Evolutionary conservation across 108 stramenopile genomes (phyloP), one percentile per base, ranked within the genome.

Genomic region (Skeletonema potamos): DNA sequence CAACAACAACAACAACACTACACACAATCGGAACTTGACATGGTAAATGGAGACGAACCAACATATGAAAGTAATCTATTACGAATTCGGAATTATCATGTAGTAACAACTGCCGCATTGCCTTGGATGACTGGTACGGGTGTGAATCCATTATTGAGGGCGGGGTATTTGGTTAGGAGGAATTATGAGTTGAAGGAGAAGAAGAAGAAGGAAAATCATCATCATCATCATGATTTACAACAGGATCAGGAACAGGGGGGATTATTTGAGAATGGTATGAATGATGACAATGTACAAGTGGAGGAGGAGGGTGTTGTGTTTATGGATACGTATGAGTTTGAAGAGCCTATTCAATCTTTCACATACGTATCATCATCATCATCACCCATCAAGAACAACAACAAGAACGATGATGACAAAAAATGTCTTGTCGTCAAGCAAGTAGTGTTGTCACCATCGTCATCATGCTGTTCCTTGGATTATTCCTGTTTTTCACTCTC

Each of bases 41-140:
- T 73, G 72, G 13, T 22, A 51, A 64, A 82, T 65, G 54, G 74
- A 58, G 55, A 86, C 68, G 64, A 79, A 66, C 70, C 67, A 64
- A 48, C 66, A 20, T 44, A 57, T 82, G 58, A 60, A 59, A 66
- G 62, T 62, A 76, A 85, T 56, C 67, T 85, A 17, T 27, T 63
- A 9, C 62, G 81, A 18, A 37, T 74, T 10, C 36, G 77, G 34
- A 33, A 66, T 60, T 77, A 77, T 51, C 76, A 77, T 58, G 66
- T 66, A 17, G 74, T 74, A 0, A 87, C 89, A 3, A 89, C 89
- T 13, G 86, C 87, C 27, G 77, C 88, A 27, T 72, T 92, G 39
- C 91, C 91, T 22, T 92, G 91, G 91, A 77, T 89, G 80, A 92
- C 91, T n/a, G 88, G 88, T 8, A 89, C 88, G 32, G 84, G 87